phyloP scores from a whole-genome alignment of 257 asterid species.

The Anisodus acutangulus region DNA sequence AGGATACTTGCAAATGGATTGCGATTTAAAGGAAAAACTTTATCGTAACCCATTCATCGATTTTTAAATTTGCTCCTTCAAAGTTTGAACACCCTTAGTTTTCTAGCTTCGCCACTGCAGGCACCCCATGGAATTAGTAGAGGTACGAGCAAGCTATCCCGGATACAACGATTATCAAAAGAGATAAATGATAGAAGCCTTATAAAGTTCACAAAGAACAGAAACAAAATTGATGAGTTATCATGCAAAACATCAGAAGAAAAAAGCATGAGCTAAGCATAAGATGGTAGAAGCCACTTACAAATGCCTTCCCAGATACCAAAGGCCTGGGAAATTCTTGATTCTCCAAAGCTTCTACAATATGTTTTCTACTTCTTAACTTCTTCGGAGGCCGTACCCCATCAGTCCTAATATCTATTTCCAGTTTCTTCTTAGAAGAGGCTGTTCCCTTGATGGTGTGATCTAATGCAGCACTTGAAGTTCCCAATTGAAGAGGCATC shows the following conservation, averaged over 20 bases:
- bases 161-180: neutral
- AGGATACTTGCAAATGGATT: too few relatives aligned
- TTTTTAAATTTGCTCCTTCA: too few relatives aligned
- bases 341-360: neutral
- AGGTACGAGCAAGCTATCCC: neutral
- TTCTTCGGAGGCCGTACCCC: slow-evolving; percentile 2
- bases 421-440: slow-evolving; percentile 20
- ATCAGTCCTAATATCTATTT: neutral
- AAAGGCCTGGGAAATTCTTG: neutral
- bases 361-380: slow-evolving; percentile 16
- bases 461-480: neutral
- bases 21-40: too few relatives aligned
- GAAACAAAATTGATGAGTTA: slow-evolving; percentile 13
- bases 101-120: too few relatives aligned
- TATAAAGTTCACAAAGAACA: neutral
- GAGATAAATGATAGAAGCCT: neutral
- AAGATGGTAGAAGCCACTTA: slow-evolving; percentile 16
- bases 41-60: too few relatives aligned
- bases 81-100: too few relatives aligned
- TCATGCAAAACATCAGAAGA: slow-evolving; percentile 17
- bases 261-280: neutral
- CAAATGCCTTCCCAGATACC: slow-evolving; percentile 13
- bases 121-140: neutral
- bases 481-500: slow-evolving; percentile 3
- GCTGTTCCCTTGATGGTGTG: neutral